Percentiles rank a stretch among this genome's conserved stretches.
phyloP scores from a whole-genome alignment of 805 yeast species.

The Sugiyamaella floridensis region DNA sequence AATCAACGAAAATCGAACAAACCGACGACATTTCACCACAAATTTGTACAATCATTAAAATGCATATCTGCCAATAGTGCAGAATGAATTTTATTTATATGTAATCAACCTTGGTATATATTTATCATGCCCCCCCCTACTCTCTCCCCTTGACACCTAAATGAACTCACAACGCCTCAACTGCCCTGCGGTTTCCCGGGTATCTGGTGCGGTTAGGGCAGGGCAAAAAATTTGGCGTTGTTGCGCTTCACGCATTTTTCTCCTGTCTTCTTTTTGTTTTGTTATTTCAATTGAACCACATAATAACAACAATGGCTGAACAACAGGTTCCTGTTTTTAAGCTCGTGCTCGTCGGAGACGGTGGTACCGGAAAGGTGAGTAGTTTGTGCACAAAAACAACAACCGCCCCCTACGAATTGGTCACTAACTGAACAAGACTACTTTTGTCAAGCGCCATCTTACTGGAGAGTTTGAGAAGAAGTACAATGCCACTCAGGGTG shows the following conservation, averaged over 20 bases:
- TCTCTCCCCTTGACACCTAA: too few relatives aligned
- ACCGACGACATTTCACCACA: too few relatives aligned
- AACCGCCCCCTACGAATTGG: neutral
- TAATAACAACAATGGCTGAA: constrained; percentile 26
- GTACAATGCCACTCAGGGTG: constrained; percentile 98
- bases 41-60: too few relatives aligned
- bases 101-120: too few relatives aligned
- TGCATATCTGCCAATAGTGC: too few relatives aligned
- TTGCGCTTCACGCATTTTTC: constrained; percentile 5
- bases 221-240: constrained; percentile 4
- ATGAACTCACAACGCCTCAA: too few relatives aligned
- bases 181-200: neutral
- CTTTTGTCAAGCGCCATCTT: constrained; percentile 98
- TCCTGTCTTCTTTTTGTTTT: constrained; percentile 7
- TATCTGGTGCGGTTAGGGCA: constrained; percentile 2
- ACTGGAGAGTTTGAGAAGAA: constrained; percentile 98
- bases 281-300: constrained; percentile 3
- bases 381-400: too few relatives aligned
- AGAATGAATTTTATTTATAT: too few relatives aligned
- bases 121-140: too few relatives aligned
- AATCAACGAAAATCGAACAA: too few relatives aligned
- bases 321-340: constrained; percentile 85
- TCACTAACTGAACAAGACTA: constrained; percentile 50
- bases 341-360: constrained; percentile 98
- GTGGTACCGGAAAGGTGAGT: constrained; percentile 97